A percentile compares a stretch with the other conserved stretches of the same genome.
Evolutionary conservation across 805 yeast species (phyloP).

Genomic region (Priceomyces melissophilus): DNA sequence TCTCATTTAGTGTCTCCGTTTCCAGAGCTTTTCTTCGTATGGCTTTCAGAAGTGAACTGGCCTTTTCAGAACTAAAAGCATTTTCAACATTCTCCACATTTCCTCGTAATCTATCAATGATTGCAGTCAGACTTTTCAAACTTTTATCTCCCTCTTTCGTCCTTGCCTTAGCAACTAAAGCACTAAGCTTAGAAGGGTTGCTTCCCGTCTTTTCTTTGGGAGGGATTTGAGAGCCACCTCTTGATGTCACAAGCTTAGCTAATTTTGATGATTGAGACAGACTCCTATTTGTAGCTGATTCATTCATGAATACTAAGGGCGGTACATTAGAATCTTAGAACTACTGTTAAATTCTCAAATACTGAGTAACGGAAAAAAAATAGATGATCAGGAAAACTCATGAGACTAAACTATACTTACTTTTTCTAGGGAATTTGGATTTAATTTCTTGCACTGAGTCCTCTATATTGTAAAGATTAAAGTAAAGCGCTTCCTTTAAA

Average conservation of each 20-base stretch:
- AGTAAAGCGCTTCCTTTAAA: conserved; percentile 57
- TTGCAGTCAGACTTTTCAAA: conserved; percentile 4
- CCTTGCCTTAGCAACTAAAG: conserved; percentile 41
- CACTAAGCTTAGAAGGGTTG: conserved; percentile 33
- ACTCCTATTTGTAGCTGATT: too few relatives aligned
- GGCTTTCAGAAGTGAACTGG: too few relatives aligned
- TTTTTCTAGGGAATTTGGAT: conserved; percentile 30
- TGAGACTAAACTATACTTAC: conserved; percentile 40
- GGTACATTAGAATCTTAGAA: conserved; percentile 16
- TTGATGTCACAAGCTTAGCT: conserved; percentile 21
- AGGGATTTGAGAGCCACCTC: conserved; percentile 4
- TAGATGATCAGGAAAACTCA: conserved; percentile 7
- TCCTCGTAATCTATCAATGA: conserved; percentile 3
- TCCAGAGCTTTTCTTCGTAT: too few relatives aligned
- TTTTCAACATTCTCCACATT: too few relatives aligned
- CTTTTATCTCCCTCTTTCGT: neutral
- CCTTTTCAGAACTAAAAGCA: too few relatives aligned
- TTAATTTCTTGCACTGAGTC: conserved; percentile 49
- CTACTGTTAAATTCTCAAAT: conserved; percentile 9
- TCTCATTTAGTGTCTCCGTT: too few relatives aligned
- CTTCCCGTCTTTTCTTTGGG: conserved; percentile 5
- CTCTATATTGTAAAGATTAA: conserved; percentile 53
- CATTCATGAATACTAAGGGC: neutral
- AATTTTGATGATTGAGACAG: conserved; percentile 10
- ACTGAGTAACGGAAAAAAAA: conserved; percentile 2